phyloP scores from a whole-genome alignment of 805 yeast species.

The Vanderwaltozyma verrucispora region DNA sequence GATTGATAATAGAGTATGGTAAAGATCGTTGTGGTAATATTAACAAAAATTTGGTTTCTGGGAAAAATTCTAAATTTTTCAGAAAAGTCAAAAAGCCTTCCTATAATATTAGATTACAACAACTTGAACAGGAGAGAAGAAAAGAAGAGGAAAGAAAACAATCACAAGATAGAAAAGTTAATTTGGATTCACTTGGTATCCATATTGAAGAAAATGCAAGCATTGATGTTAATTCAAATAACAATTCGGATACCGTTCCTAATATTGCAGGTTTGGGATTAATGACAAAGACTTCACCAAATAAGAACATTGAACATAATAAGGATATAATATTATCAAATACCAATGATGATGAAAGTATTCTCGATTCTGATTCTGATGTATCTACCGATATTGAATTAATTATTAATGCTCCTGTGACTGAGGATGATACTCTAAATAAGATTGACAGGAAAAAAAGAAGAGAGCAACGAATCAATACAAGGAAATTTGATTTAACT shows the following conservation, averaged over 20 bases:
- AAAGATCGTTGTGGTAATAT: conserved; percentile 71
- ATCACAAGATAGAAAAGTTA: neutral
- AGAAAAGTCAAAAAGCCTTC: conserved; percentile 32
- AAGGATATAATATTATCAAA: too few relatives aligned
- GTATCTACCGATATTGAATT: conserved; percentile 1
- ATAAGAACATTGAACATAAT: too few relatives aligned
- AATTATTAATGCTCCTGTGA: conserved; percentile 3
- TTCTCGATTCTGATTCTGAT: conserved; percentile 1
- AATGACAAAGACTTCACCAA: too few relatives aligned
- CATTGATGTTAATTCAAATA: too few relatives aligned
- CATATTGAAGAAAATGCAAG: conserved; percentile 2
- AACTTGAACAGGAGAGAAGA: conserved; percentile 26
- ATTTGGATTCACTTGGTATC: conserved; percentile 11
- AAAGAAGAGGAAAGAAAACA: conserved; percentile 11
- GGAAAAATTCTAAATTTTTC: conserved; percentile 37
- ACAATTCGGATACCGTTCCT: too few relatives aligned
- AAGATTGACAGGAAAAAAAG: neutral
- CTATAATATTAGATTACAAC: conserved; percentile 17
- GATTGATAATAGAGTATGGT: conserved; percentile 56
- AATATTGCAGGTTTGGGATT: too few relatives aligned
- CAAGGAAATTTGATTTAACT: conserved; percentile 1
- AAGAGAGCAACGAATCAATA: neutral
- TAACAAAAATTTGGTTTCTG: conserved; percentile 30
- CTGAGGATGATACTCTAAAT: conserved; percentile 2
- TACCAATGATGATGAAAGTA: too few relatives aligned